phyloP scores from a whole-genome alignment of 805 yeast genomes.

The Saturnispora zaruensis region DNA sequence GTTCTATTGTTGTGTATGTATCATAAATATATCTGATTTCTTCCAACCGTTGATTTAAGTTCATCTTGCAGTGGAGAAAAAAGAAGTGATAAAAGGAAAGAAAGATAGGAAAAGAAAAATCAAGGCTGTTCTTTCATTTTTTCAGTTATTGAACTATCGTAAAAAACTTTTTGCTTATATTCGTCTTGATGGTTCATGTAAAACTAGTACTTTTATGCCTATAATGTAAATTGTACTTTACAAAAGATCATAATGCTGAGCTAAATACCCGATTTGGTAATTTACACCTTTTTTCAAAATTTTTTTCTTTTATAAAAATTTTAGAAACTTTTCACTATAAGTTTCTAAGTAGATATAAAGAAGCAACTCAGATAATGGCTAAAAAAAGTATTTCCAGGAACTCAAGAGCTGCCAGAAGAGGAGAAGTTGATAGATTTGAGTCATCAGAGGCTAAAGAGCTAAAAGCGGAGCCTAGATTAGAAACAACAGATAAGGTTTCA shows the following conservation, averaged over 20 bases:
- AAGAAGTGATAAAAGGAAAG: background rate
- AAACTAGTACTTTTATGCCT: background rate
- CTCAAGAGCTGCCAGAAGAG: conserved; percentile 74
- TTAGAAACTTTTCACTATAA: background rate
- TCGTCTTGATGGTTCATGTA: no score
- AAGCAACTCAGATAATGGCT: conserved; percentile 8
- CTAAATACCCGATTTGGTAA: background rate
- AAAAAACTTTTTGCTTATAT: no score
- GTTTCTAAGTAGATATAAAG: background rate
- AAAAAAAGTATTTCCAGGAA: conserved; percentile 42
- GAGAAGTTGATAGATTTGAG: conserved; percentile 33
- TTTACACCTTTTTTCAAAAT: background rate
- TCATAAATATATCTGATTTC: conserved; percentile 3
- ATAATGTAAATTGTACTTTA: background rate
- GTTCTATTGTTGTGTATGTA: conserved; percentile 6
- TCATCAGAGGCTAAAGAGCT: conserved; percentile 38
- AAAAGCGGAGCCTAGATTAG: conserved; percentile 47
- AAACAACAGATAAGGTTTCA: conserved; percentile 49
- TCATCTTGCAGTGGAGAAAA: background rate
- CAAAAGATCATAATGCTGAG: background rate
- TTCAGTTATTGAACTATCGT: no score
- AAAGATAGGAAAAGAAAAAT: background rate
- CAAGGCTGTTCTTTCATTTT: background rate
- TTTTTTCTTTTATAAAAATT: background rate
- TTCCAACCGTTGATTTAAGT: background rate